Evolutionary conservation across 176 grass and related monocot species (phyloP).

Genomic region (Dendrocalamus sinicus): DNA sequence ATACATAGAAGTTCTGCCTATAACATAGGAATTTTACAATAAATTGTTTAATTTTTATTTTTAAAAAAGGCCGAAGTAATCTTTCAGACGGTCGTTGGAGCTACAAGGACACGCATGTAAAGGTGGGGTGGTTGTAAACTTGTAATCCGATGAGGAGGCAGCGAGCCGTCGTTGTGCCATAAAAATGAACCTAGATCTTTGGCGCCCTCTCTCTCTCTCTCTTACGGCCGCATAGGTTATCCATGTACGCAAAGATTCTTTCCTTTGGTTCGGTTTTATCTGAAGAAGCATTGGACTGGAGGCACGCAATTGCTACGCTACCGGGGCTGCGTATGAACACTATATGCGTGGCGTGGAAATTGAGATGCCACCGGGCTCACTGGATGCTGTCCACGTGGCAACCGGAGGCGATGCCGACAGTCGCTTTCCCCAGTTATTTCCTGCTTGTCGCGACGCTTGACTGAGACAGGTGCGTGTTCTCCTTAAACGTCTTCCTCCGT

Average conservation of each 20-base stretch:
- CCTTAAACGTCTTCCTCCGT: no score
- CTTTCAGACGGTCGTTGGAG: no score
- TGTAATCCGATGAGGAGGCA: background rate
- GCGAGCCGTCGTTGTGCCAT: background rate
- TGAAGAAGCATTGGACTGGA: background rate
- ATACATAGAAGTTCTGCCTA: no score
- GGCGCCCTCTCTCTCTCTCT: background rate
- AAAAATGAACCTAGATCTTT: background rate
- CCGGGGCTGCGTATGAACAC: background rate
- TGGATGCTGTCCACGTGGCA: conserved; percentile 28
- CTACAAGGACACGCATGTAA: background rate
- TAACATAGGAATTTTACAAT: no score
- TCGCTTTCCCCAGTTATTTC: conserved; percentile 48
- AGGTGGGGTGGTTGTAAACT: background rate
- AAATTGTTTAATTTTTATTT: no score
- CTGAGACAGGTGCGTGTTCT: background rate
- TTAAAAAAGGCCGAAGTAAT: no score
- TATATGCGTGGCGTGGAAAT: background rate
- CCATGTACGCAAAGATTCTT: background rate
- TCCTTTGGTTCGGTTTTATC: background rate
- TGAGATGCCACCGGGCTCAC: background rate
- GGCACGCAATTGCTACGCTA: background rate
- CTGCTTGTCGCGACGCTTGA: conserved; percentile 6
- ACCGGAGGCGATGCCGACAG: conserved; percentile 46
- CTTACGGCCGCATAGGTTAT: no score